These are phyloP conservation scores for Heritiera littoralis DNA, from an alignment of 345 rosid genomes.

Conservation along the genomic window DNA sequence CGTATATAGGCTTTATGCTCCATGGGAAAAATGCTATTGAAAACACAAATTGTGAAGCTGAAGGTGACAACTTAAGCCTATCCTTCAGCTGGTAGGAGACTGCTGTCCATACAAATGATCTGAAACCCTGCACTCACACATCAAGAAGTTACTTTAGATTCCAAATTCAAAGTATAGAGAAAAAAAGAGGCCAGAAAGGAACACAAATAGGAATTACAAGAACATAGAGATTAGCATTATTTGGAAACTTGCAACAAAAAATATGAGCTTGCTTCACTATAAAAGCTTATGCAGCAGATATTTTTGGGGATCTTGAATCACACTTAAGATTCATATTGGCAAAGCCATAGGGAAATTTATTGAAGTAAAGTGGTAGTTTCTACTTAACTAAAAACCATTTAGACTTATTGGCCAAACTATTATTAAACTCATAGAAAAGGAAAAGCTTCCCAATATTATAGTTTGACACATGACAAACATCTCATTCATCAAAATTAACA, in stretches of 20 bases:
- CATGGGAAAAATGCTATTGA: slow-evolving; percentile 91
- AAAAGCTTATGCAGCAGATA: not conserved
- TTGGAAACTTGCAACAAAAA: slow-evolving; percentile 7
- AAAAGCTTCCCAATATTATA: not conserved
- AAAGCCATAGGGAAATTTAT: not conserved
- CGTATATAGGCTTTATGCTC: slow-evolving; percentile 95
- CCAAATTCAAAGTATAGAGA: no score
- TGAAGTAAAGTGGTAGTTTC: no score
- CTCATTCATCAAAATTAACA: slow-evolving; percentile 3
- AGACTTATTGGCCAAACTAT: not conserved
- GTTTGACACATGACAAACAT: not conserved
- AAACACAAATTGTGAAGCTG: slow-evolving; percentile 86
- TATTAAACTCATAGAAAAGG: not conserved
- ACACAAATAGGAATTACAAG: not conserved
- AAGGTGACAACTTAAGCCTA: slow-evolving; percentile 82
- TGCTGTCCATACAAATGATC: slow-evolving; percentile 98
- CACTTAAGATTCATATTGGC: not conserved
- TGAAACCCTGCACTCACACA: slow-evolving; percentile 68
- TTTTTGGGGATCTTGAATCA: not conserved
- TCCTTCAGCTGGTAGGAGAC: slow-evolving; percentile 97
- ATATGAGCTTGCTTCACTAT: not conserved
- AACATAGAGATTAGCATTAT: not conserved
- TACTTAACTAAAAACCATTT: no score
- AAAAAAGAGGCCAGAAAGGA: not conserved
- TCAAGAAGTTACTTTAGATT: not conserved